phyloP scores from a whole-genome alignment of 441 rosid species.

The Capsella rubella region DNA sequence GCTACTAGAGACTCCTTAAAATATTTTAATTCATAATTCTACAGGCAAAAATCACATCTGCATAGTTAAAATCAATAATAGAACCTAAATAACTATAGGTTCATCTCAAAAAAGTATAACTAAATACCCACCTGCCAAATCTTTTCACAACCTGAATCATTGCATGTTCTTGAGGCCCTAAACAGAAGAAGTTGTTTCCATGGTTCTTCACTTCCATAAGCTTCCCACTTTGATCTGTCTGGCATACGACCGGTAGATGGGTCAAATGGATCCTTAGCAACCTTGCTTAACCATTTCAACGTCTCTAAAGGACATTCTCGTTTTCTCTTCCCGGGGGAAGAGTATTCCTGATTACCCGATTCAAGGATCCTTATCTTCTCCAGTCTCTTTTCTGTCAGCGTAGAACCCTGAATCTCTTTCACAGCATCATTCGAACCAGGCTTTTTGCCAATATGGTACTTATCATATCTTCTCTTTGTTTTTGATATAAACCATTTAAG shows the following conservation, averaged over 20 bases:
- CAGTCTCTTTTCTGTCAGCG: slow-evolving; percentile 21
- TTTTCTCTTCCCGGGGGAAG: slow-evolving; percentile 56
- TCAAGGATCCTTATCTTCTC: slow-evolving; percentile 37
- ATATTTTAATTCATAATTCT: slow-evolving; percentile 7
- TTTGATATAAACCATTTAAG: slow-evolving; percentile 44
- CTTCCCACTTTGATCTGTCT: slow-evolving; percentile 72
- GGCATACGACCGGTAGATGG: slow-evolving; percentile 57
- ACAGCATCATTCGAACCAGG: slow-evolving; percentile 37
- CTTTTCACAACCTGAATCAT: slow-evolving; percentile 45
- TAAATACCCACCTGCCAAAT: slow-evolving; percentile 60
- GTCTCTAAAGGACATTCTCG: slow-evolving; percentile 51
- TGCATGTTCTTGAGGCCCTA: slow-evolving; percentile 57
- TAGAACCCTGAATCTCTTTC: slow-evolving; percentile 38
- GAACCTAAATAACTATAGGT: background rate
- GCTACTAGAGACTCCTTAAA: background rate
- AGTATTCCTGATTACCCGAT: slow-evolving; percentile 37
- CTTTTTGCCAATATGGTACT: slow-evolving; percentile 42
- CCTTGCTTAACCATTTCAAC: slow-evolving; percentile 66
- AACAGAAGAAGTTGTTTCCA: slow-evolving; percentile 81
- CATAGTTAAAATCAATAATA: background rate
- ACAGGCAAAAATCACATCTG: slow-evolving; percentile 4
- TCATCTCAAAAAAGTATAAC: slow-evolving; percentile 4
- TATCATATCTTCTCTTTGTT: slow-evolving; percentile 38
- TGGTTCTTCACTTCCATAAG: slow-evolving; percentile 58
- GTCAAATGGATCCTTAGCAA: slow-evolving; percentile 73